phyloP scores from a whole-genome alignment of 148 eudicot species.

The Rhododendron henanense region DNA sequence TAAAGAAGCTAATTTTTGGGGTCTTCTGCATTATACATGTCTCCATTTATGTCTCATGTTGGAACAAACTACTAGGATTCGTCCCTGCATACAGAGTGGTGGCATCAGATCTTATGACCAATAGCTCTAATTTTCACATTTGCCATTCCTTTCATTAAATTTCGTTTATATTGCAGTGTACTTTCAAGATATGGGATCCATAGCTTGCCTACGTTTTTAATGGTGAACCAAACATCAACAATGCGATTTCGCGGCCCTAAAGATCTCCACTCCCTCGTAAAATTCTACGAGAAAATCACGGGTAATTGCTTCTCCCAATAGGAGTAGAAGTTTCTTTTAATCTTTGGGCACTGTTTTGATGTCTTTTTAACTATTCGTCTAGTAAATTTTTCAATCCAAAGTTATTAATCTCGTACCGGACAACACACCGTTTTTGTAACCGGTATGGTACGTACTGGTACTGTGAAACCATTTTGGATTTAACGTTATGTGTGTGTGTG shows the following conservation, averaged over 20 bases:
- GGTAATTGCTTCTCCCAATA: slow-evolving; percentile 30
- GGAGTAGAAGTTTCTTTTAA: background rate
- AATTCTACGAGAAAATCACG: slow-evolving; percentile 45
- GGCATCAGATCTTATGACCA: background rate
- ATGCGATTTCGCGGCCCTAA: slow-evolving; percentile 41
- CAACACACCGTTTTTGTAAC: too few species aligned
- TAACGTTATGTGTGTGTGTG: too few species aligned
- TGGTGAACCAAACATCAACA: slow-evolving; percentile 33
- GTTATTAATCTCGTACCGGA: too few species aligned
- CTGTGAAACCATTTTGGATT: too few species aligned
- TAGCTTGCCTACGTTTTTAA: slow-evolving; percentile 46
- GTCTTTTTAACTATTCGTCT: background rate
- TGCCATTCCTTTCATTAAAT: background rate
- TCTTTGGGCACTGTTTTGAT: background rate
- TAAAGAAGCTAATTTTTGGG: background rate
- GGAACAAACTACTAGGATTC: background rate
- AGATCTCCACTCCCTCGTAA: slow-evolving; percentile 38
- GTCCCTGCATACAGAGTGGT: background rate
- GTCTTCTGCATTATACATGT: background rate
- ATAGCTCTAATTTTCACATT: background rate
- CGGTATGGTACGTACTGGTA: too few species aligned
- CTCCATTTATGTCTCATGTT: background rate
- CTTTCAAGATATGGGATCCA: slow-evolving; percentile 61
- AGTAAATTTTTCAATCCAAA: background rate
- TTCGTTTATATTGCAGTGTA: slow-evolving; percentile 26